Conservation (phyloP, 768 basidiomycete genomes). For the Russula foetens region DNA sequence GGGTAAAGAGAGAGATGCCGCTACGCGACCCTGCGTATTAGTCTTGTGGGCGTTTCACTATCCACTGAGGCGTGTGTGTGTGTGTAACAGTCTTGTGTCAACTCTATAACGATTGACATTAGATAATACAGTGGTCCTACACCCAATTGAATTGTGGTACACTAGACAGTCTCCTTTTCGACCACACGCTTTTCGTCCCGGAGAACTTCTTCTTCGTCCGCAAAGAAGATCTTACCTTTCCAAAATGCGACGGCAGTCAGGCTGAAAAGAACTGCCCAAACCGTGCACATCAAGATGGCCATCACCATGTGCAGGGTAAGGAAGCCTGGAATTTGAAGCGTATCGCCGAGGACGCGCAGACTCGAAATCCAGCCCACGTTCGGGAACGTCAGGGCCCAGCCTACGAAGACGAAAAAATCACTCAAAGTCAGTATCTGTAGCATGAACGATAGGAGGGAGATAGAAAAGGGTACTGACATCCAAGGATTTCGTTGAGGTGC, state of each 20-base stretch:
- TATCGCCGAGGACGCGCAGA: conserved; percentile 34
- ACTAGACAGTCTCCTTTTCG: neutral
- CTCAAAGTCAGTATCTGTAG: neutral
- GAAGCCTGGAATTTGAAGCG: conserved; percentile 35
- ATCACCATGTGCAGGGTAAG: conserved; percentile 34
- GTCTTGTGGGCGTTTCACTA: neutral
- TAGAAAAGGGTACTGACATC: conserved; percentile 27
- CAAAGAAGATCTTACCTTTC: conserved; percentile 37
- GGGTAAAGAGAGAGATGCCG: too few relatives aligned
- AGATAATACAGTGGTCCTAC: too few relatives aligned
- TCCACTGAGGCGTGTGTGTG: neutral
- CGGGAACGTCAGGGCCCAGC: conserved; percentile 42
- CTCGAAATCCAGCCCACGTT: conserved; percentile 43
- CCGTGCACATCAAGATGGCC: conserved; percentile 32
- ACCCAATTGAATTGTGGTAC: too few relatives aligned
- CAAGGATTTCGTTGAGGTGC: conserved; percentile 38
- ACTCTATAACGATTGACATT: neutral
- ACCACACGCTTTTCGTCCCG: conserved; percentile 24
- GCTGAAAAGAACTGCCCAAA: conserved; percentile 35
- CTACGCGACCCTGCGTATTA: too few relatives aligned
- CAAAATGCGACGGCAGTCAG: conserved; percentile 36
- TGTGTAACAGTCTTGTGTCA: neutral
- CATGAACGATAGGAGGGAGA: neutral
- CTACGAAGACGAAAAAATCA: conserved; percentile 13
- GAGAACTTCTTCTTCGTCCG: conserved; percentile 35